phyloP scores from a whole-genome alignment of 2,329 filamentous ascomycete genomes.

The Alternaria arbusti region DNA sequence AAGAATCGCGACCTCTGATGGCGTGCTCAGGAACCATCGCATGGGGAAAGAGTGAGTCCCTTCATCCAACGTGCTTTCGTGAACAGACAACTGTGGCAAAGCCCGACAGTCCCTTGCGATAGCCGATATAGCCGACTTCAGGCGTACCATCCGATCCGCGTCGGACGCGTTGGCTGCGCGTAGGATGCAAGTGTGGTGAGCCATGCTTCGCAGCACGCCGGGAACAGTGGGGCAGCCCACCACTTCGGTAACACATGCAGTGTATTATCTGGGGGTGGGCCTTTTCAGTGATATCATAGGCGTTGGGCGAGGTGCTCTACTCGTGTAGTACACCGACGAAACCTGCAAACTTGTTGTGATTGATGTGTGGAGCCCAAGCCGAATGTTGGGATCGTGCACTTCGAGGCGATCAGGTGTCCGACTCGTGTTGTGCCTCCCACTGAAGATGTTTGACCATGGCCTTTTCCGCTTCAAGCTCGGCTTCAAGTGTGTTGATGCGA shows the following conservation, averaged over 20 bases:
- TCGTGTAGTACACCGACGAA: background rate
- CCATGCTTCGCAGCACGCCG: background rate
- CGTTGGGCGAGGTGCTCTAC: background rate
- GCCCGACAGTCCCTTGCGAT: background rate
- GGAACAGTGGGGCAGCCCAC: background rate
- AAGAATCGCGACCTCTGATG: background rate
- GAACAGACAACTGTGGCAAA: background rate
- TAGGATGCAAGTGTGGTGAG: background rate
- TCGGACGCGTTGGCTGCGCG: background rate
- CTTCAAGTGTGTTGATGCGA: slow-evolving; percentile 64
- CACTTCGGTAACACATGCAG: background rate
- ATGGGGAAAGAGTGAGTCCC: background rate
- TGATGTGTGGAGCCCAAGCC: background rate
- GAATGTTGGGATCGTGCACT: background rate
- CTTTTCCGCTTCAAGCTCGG: slow-evolving; percentile 61
- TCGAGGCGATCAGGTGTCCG: background rate
- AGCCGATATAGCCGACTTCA: background rate
- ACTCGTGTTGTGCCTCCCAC: slow-evolving; percentile 24
- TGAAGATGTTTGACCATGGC: slow-evolving; percentile 43
- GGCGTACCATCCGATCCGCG: background rate
- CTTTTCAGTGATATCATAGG: background rate
- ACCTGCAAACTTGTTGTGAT: background rate
- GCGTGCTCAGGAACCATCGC: slow-evolving; percentile 13
- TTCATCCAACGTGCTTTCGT: background rate
- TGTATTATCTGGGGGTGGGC: background rate